These are phyloP conservation scores for Penicillium sp. DNA, from an alignment of 2,329 filamentous ascomycete species.

Conservation along the genomic window DNA sequence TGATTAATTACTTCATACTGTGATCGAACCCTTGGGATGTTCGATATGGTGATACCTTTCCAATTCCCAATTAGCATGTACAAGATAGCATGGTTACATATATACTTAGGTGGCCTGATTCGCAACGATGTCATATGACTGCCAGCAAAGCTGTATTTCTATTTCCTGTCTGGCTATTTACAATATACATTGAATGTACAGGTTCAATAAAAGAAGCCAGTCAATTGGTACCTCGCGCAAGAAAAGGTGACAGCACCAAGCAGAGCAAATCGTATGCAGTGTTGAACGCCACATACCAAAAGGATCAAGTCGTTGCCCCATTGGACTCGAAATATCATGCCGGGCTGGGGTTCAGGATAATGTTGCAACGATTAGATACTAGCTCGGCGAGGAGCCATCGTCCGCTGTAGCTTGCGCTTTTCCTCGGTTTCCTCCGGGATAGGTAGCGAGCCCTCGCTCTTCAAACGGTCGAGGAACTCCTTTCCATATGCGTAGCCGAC, in stretches of 20 bases:
- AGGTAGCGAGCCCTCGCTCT: constrained; percentile 73
- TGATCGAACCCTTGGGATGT: neutral
- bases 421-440: constrained; percentile 71
- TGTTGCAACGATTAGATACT: constrained; percentile 57
- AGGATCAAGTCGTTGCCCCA: neutral
- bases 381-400: constrained; percentile 74
- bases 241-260: neutral
- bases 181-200: neutral
- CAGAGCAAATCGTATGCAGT: neutral
- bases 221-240: constrained; percentile 7
- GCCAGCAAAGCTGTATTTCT: neutral
- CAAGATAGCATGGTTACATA: neutral
- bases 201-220: neutral
- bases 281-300: neutral
- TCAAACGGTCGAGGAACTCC: constrained; percentile 73
- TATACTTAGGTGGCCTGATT: neutral
- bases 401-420: constrained; percentile 72
- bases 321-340: neutral
- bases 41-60: neutral
- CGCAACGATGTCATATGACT: neutral
- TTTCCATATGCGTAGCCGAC: constrained; percentile 85
- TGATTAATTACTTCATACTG: neutral
- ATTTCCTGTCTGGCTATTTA: neutral
- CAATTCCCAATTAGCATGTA: neutral
- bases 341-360: neutral